A percentile compares a stretch with the other conserved stretches of the same genome.
Evolutionary conservation across 1,139 yeast genomes (phyloP).

Genomic region (Sugiyamaella castrensis): DNA sequence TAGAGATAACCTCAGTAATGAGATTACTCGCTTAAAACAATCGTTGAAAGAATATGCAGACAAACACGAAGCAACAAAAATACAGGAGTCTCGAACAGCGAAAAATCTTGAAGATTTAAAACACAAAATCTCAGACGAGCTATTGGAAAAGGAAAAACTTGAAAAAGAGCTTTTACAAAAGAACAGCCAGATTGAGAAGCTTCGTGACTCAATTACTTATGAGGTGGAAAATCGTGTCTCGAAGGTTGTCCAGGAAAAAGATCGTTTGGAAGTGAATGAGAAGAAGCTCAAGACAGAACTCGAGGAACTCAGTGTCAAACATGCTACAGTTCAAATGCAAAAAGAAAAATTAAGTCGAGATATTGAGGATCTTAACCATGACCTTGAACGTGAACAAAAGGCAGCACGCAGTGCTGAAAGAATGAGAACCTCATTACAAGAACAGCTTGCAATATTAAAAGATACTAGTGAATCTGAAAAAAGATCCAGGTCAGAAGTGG

Average conservation of each 20-base stretch:
- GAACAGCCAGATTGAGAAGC: constrained; percentile 37
- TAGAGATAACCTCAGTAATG: constrained; percentile 38
- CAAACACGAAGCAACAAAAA: constrained; percentile 23
- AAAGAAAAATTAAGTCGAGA: constrained; percentile 74
- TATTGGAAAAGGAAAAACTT: constrained; percentile 32
- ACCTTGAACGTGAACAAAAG: constrained; percentile 32
- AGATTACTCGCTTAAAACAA: constrained; percentile 25
- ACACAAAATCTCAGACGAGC: constrained; percentile 23
- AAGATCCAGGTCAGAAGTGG: constrained; percentile 32
- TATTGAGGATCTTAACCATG: constrained; percentile 57
- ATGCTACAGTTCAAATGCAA: constrained; percentile 28
- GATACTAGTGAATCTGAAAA: constrained; percentile 28
- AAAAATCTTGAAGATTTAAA: constrained; percentile 27
- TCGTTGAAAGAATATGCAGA: constrained; percentile 24
- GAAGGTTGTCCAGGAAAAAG: constrained; percentile 30
- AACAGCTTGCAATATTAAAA: constrained; percentile 27
- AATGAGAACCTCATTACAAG: constrained; percentile 24
- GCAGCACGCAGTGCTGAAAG: constrained; percentile 29
- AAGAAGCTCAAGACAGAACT: constrained; percentile 36
- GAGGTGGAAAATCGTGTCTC: constrained; percentile 47
- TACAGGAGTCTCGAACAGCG: constrained; percentile 31
- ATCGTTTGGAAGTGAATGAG: constrained; percentile 43
- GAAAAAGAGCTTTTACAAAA: constrained; percentile 28
- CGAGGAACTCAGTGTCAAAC: constrained; percentile 26
- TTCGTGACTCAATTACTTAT: constrained; percentile 37